Conservation (phyloP, 352 stramenopile species). For the Phytophthora rubi region DNA sequence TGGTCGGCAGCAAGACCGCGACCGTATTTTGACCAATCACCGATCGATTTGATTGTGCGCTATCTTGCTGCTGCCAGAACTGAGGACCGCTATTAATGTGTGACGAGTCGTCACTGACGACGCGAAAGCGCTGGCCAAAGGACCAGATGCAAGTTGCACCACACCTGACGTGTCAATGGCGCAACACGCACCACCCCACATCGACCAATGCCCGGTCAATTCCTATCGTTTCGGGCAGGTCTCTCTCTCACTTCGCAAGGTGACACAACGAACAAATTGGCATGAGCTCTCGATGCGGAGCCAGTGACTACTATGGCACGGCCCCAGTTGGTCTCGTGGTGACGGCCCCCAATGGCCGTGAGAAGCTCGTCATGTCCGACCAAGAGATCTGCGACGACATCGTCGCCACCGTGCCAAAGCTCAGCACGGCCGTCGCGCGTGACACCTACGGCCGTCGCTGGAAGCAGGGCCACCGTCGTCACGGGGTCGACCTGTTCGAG, state of each 20-base stretch:
- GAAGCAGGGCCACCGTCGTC: constrained; percentile 43
- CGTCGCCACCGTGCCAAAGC: constrained; percentile 45
- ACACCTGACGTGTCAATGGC: constrained; percentile 22
- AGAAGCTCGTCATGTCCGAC: constrained; percentile 45
- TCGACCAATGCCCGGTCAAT: constrained; percentile 2
- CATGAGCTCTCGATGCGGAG: constrained; percentile 36
- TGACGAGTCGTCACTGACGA: background rate
- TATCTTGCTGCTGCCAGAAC: too few relatives aligned
- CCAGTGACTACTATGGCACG: constrained; percentile 29
- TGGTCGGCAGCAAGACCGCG: too few relatives aligned
- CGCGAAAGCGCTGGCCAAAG: constrained; percentile 4
- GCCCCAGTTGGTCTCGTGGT: constrained; percentile 34
- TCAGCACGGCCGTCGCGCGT: constrained; percentile 32
- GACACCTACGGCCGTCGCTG: constrained; percentile 57
- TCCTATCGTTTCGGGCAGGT: background rate
- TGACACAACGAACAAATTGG: background rate
- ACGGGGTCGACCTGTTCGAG: constrained; percentile 56
- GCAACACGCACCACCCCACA: constrained; percentile 16
- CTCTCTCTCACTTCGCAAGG: constrained; percentile 30
- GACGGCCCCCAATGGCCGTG: constrained; percentile 35
- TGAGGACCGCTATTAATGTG: too few relatives aligned
- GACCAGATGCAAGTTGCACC: constrained; percentile 8
- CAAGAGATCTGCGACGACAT: constrained; percentile 51
- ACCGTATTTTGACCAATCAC: too few relatives aligned
- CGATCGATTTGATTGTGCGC: too few relatives aligned